Base-by-base conservation (phyloP, 2,329 filamentous ascomycete genomes). In the Rhynchosporium graminicola region DNA sequence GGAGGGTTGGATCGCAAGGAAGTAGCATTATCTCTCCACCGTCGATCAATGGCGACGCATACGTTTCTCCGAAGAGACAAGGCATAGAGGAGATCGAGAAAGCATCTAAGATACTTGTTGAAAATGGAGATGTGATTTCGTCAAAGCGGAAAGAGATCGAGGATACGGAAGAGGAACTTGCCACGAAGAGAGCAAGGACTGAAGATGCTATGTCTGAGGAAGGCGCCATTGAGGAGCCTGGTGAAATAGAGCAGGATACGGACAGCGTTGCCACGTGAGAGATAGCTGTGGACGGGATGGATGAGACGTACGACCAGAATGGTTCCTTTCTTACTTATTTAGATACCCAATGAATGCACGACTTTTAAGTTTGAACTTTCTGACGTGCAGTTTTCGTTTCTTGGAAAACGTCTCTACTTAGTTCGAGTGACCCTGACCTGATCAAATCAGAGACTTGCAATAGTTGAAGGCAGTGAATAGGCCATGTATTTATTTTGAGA, bases 1-100 rank as follows among this genome's bases (percentile, higher is more conserved):
- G 66, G 15, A 68, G 65, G n/a, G 48, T 38, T 57, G 64, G 64
- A 12, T 67, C 65, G 28, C 62, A 63, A 38, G 67, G 60, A n/a
- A 63, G 65, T 31, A 67, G 62, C 29, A 66, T 62, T 46, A 61
- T 60, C 8, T 57, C 43, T 36, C 45, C 52, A 20, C 52, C 60
- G 2, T 57, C 52, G 4, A 31, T 51, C 5, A 59, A 43, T 9
- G 57, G 57, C 20, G 47, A 59, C 20, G 28, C 46, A 5, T 47
- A 43, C 15, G 48, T 31, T 12, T 43, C 46, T 36, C 57, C 57
- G 4, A 47, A 40, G 45, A 58, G 45, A 26, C 15, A 40, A 15
- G 28, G 31, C 6, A 31, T 26, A 31, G 31, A 38, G 43, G 45
- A n/a, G 15, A 38, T 8, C 12, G 42, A 28, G 31, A 15, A 20